A percentile compares a stretch with the other conserved stretches of the same genome.
Conservation (phyloP, 352 stramenopile genomes). For the Phytopythium cucurbitacearum region DNA sequence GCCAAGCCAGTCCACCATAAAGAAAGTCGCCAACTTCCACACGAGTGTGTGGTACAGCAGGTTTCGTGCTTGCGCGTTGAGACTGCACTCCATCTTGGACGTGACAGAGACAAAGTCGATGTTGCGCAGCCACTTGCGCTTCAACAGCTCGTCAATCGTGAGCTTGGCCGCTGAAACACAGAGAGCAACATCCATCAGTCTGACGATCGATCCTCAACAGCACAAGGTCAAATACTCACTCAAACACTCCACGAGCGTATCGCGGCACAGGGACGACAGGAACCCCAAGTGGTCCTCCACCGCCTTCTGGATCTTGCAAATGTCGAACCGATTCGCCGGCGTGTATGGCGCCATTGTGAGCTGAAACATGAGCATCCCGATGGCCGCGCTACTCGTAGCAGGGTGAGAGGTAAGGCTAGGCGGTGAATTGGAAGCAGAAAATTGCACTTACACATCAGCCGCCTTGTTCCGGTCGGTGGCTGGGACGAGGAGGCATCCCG, state of each 20-base stretch:
- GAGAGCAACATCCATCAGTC: neutral
- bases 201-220: neutral
- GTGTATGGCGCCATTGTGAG: constrained; percentile 41
- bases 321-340: constrained; percentile 17
- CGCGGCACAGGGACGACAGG: constrained; percentile 32
- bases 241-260: constrained; percentile 45
- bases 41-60: constrained; percentile 31
- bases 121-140: constrained; percentile 50
- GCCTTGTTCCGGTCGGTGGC: constrained; percentile 31
- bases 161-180: constrained; percentile 21
- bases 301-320: constrained; percentile 24
- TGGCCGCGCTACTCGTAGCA: constrained; percentile 23
- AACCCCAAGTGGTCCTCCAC: constrained; percentile 51
- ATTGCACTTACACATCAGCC: constrained; percentile 36
- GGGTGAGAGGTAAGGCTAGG: neutral
- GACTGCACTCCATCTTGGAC: constrained; percentile 23
- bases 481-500: constrained; percentile 37
- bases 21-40: constrained; percentile 49
- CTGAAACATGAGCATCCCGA: constrained; percentile 63
- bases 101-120: constrained; percentile 47
- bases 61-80: constrained; percentile 9
- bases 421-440: constrained; percentile 1
- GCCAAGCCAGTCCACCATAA: constrained; percentile 36
- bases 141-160: constrained; percentile 33
- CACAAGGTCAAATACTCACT: constrained; percentile 21